phyloP scores from a whole-genome alignment of 2,329 filamentous ascomycete species.

The Cladosporium austrohemisphaericum region DNA sequence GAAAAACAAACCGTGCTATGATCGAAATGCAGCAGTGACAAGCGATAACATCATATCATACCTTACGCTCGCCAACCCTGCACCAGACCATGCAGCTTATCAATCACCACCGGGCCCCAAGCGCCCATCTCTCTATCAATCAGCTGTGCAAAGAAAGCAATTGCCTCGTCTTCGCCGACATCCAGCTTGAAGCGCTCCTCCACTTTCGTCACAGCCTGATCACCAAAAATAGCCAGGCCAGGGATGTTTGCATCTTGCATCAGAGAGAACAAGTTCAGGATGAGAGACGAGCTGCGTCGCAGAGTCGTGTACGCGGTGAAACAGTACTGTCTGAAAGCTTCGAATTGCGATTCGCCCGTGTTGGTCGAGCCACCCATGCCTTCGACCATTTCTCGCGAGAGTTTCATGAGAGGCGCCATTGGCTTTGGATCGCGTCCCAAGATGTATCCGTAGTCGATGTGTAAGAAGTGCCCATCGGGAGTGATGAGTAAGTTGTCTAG shows the following conservation, averaged over 20 bases:
- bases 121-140: conserved; percentile 89
- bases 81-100: conserved; percentile 88
- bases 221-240: conserved; percentile 71
- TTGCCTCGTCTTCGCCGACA: conserved; percentile 86
- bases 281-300: conserved; percentile 82
- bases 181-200: conserved; percentile 92
- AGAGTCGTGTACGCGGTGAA: conserved; percentile 91
- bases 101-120: conserved; percentile 89
- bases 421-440: conserved; percentile 95
- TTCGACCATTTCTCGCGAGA: conserved; percentile 97
- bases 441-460: conserved; percentile 97
- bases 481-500: conserved; percentile 90
- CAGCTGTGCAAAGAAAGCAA: conserved; percentile 78
- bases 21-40: no score
- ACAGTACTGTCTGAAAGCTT: conserved; percentile 89
- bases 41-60: no score
- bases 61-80: conserved; percentile 78
- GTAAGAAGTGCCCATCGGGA: conserved; percentile 92
- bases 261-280: conserved; percentile 89
- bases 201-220: conserved; percentile 92
- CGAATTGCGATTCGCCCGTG: conserved; percentile 58
- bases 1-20: no score
- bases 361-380: conserved; percentile 75
- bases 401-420: conserved; percentile 94
- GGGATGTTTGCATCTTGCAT: conserved; percentile 98